Evolutionary conservation across 441 rosid genomes (phyloP), one percentile per base, ranked within the genome.

Genomic region (Melianthus villosus): DNA sequence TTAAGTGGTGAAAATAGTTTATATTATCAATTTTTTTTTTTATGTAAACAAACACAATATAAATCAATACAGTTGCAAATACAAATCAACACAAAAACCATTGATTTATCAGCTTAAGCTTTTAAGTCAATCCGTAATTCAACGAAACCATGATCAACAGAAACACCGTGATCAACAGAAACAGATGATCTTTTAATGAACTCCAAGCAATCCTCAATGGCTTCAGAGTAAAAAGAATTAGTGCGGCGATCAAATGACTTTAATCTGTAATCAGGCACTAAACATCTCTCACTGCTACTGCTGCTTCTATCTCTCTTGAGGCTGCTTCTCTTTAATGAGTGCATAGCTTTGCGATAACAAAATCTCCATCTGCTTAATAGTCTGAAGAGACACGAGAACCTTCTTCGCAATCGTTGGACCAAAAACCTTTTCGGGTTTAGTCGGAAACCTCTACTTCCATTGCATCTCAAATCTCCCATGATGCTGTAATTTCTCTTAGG

Each of bases 121-220:
- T n/a, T n/a, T n/a, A n/a, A n/a, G n/a, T n/a, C n/a, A n/a, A n/a
- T n/a, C n/a, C n/a, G n/a, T n/a, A n/a, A n/a, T n/a, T n/a, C n/a
- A n/a, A n/a, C n/a, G n/a, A n/a, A n/a, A n/a, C n/a, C n/a, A n/a
- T n/a, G n/a, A n/a, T n/a, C n/a, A n/a, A n/a, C n/a, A n/a, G n/a
- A n/a, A n/a, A n/a, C n/a, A n/a, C n/a, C n/a, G n/a, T 46, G 51
- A 3, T 44, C 45, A 8, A 22, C 34, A 0, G 52, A 40, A 12
- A 33, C 35, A 0, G 59, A 47, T 13, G 32, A 40, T 34, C 55
- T 34, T 34, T 41, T 50, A 19, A 50, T 50, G 55, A 50, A 50
- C 46, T 50, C 55, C 55, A 50, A 50, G 47, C 55, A 50, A 11
- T 50, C 55, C 5, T 19, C 28, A 9, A 50, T 50, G 18, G 55